These are phyloP conservation scores for Fragaria vesca DNA, from an alignment of 306 rosid genomes.

Conservation along the genomic window DNA sequence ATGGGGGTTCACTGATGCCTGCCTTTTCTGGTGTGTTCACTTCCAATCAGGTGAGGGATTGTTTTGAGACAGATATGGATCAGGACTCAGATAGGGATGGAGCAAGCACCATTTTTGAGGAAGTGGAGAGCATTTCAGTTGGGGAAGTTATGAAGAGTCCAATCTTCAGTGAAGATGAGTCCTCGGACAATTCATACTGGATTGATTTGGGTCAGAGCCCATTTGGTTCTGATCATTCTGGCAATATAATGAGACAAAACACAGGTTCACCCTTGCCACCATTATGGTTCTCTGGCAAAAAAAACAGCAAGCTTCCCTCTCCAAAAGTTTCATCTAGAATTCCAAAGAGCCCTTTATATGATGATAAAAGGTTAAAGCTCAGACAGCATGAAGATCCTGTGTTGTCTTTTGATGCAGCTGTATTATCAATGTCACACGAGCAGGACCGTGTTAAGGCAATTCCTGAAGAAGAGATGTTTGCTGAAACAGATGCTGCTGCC, in stretches of 20 bases:
- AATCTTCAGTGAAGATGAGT: conserved; percentile 93
- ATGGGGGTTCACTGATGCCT: conserved; percentile 66
- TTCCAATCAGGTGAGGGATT: conserved; percentile 84
- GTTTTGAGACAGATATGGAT: conserved; percentile 88
- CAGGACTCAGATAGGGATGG: conserved; percentile 97
- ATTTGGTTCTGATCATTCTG: conserved; percentile 62
- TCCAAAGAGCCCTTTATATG: conserved; percentile 63
- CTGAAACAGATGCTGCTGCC: conserved; percentile 36
- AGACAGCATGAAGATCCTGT: conserved; percentile 55
- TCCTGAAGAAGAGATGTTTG: conserved; percentile 68
- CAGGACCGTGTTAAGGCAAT: conserved; percentile 65
- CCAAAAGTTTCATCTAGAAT: conserved; percentile 57
- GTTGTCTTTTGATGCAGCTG: conserved; percentile 94
- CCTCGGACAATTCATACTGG: conserved; percentile 87
- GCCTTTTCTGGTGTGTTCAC: conserved; percentile 95
- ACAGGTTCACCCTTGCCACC: conserved; percentile 73
- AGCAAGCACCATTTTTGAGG: conserved; percentile 93
- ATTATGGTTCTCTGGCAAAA: conserved; percentile 68
- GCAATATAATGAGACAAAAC: conserved; percentile 57
- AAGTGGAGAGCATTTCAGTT: conserved; percentile 79
- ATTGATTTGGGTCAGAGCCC: conserved; percentile 99
- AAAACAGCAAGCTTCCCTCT: conserved; percentile 51
- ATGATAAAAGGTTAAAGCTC: conserved; percentile 48
- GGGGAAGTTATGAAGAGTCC: conserved; percentile 99
- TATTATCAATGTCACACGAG: conserved; percentile 72